Base-by-base conservation (phyloP, 345 rosid species). In the Abelmoschus esculentus region DNA sequence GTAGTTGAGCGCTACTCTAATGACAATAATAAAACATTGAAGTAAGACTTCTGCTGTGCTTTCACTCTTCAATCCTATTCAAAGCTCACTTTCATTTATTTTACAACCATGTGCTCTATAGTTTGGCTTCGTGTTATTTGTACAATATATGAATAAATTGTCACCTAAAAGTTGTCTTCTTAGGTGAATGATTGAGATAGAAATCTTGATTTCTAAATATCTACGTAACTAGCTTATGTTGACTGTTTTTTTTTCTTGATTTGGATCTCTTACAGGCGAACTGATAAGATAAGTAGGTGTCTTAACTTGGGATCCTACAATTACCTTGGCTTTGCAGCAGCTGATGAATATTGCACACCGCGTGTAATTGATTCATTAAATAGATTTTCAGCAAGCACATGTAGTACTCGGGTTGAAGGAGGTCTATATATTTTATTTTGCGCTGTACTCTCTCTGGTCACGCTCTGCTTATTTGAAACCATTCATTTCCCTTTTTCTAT, bases 221-320 rank as follows among this genome's bases (percentile, higher is more conserved):
- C 18, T 14, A 52, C 17, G 47, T 68, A 61, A 34, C 7, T 19
- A 56, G 31, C 64, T 69, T 69, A 10, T 56, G 63, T 13, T 53
- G 61, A 34, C 56, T 54, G 42, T 38, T 38, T 44, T 22, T 44
- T 22, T 22, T 17, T 58, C 55, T 28, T 44, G 36, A 32, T 32
- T 32, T 32, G 36, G 52, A 44, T 72, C 60, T 56, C 7, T 1
- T 76, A 83, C 88, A 91, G 98, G 76, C 89, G 97, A 75, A 91
- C 96, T 26, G 61, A 84, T 6, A 89, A 93, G 18, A 61, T 74
- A 54, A 87, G 18, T 46, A 87, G 80, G 73, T 95, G 99, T 70
- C 95, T 95, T 57, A 95, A 95, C 78, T 76, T 95, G 86, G 99
- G 97, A 5, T 91, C 97, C 3, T 95, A 95, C 84, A 95, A 95